Conservation (phyloP, 257 asterid genomes). For the Gentiana straminea region DNA sequence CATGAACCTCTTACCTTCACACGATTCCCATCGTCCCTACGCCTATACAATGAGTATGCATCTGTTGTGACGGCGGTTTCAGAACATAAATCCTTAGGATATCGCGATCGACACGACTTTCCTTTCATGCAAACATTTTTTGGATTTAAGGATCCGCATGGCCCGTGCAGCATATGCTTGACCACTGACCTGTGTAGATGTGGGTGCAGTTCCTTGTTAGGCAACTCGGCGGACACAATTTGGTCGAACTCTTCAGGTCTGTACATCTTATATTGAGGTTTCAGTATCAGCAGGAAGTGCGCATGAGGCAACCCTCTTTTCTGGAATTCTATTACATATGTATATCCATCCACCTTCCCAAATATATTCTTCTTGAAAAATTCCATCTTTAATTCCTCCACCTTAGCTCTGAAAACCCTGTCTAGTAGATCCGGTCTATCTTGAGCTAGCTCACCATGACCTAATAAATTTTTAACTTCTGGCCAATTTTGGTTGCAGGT, state of each 20-base stretch:
- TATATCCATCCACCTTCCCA: not conserved
- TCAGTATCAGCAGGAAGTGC: not conserved
- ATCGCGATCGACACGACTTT: not conserved
- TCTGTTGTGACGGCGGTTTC: not conserved
- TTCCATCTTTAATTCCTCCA: not conserved
- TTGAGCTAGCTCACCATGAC: not conserved
- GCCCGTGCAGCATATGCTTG: slow-evolving; percentile 1
- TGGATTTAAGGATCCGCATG: not conserved
- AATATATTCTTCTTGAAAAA: not conserved
- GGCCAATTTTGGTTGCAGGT: not conserved
- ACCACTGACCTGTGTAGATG: not conserved
- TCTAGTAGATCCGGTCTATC: not conserved
- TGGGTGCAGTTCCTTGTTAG: not conserved
- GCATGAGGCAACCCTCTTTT: not conserved
- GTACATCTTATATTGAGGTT: not conserved
- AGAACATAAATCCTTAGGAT: not conserved
- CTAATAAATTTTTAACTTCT: not conserved
- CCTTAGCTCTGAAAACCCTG: not conserved
- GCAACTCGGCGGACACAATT: not conserved
- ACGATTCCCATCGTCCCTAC: not conserved
- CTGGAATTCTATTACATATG: not conserved
- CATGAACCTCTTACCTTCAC: not conserved
- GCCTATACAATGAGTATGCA: not conserved
- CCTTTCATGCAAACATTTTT: not conserved
- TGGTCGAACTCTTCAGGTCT: not conserved